Conservation (phyloP, 2,329 filamentous ascomycete species). For the Clarireedia hainanense region DNA sequence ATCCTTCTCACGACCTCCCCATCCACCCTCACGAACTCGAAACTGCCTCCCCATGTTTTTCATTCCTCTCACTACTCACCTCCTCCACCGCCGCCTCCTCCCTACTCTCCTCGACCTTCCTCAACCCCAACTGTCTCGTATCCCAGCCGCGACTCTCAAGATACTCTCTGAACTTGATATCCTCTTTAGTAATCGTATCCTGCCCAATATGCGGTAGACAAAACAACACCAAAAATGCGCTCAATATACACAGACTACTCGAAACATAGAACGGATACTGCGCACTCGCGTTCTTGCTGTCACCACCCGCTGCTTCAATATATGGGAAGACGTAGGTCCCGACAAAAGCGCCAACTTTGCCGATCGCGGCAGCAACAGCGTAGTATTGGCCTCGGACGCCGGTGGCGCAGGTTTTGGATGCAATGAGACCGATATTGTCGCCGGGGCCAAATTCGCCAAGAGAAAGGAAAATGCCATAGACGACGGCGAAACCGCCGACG, state of each 20-base stretch:
- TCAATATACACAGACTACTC: slow-evolving; percentile 67
- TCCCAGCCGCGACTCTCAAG: slow-evolving; percentile 71
- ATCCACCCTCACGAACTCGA: too few species aligned
- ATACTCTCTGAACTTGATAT: slow-evolving; percentile 66
- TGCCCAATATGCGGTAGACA: slow-evolving; percentile 71
- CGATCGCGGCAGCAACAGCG: slow-evolving; percentile 62
- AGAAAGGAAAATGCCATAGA: slow-evolving; percentile 71
- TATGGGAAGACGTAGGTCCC: slow-evolving; percentile 77
- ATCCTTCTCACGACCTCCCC: too few species aligned
- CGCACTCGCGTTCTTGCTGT: slow-evolving; percentile 49
- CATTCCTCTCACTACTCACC: too few species aligned
- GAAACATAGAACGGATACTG: slow-evolving; percentile 92
- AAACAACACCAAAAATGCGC: slow-evolving; percentile 57
- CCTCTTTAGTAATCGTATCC: slow-evolving; percentile 76
- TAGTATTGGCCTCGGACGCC: slow-evolving; percentile 77
- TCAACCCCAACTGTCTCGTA: slow-evolving; percentile 45
- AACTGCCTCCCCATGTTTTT: too few species aligned
- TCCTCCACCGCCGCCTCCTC: background rate
- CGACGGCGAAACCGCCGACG: slow-evolving; percentile 68
- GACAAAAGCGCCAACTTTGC: slow-evolving; percentile 77
- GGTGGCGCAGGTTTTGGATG: slow-evolving; percentile 81
- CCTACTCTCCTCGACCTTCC: slow-evolving; percentile 16
- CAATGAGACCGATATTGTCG: slow-evolving; percentile 83
- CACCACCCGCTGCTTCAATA: slow-evolving; percentile 53
- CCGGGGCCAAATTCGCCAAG: slow-evolving; percentile 79